Evolutionary conservation across 78 protist species (phyloP), one percentile per base, ranked within the genome.

Genomic region (Dictyostelium intermedium): DNA sequence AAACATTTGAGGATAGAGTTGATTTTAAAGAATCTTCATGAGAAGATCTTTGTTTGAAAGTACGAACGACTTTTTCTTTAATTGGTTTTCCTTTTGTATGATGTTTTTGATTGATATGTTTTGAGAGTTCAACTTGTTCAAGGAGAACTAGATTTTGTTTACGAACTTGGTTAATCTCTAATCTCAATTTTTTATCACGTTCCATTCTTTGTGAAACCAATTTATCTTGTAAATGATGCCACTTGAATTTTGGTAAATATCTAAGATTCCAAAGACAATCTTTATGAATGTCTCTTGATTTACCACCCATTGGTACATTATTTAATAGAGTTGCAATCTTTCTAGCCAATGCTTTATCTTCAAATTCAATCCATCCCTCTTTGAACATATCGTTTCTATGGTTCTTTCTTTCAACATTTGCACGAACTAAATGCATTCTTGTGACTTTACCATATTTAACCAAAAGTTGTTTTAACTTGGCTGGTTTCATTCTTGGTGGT

Each of bases 301-400:
- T 89, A n/a, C 94, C 94, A 41, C 94, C 94, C 94, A 89, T 89
- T 20, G 85, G 74, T 43, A 69, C 11, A 80, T 63, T 80, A 23
- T 89, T 78, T 25, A 89, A 47, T 18, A 77, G 1, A 0, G 72
- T 56, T 69, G 87, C 94, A 4, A 70, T 70, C 27, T 50, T 60
- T 35, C 94, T n/a, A 20, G 94, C 94, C 2, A 23, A 27, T 34
- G 25, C 69, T 83, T 89, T 89, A 23, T 89, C 94, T 43, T 37
- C 35, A 70, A 89, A 89, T 70, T 89, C 94, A n/a, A 89, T 80
- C 94, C 94, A 89, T 35, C 94, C 94, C n/a, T 89, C 94, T 89
- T 89, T 89, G 23, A 78, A 89, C 94, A 89, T 89, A 89, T 89
- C 87, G 30, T 89, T 89, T 69, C 94, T 61, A 11, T 69, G 45